Evolutionary conservation across 1,139 yeast species (phyloP).

Genomic region (Kodamaea alishanica): DNA sequence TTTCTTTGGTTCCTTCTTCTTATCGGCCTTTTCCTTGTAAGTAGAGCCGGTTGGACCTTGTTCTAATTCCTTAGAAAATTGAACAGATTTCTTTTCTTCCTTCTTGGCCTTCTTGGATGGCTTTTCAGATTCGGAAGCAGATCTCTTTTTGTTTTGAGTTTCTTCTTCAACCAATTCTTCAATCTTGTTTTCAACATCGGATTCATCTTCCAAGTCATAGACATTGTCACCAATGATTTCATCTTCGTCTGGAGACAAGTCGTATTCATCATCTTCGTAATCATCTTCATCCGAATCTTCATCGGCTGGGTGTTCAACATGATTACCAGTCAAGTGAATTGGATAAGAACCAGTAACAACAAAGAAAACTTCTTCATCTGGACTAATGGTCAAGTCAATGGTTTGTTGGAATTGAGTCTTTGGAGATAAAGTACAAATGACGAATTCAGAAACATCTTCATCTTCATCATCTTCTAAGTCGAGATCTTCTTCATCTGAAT

Average conservation of each 20-base stretch:
- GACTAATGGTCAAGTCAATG: constrained; percentile 82
- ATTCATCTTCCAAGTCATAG: constrained; percentile 56
- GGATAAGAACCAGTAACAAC: constrained; percentile 96
- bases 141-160: constrained; percentile 36
- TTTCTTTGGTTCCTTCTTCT: constrained; percentile 14
- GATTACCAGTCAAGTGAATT: constrained; percentile 90
- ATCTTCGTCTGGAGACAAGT: constrained; percentile 89
- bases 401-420: constrained; percentile 83
- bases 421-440: constrained; percentile 89
- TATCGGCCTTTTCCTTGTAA: constrained; percentile 26
- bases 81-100: constrained; percentile 65
- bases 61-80: constrained; percentile 85
- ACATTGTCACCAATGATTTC: constrained; percentile 50
- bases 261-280: constrained; percentile 68
- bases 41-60: constrained; percentile 80
- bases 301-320: constrained; percentile 90
- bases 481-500: constrained; percentile 54
- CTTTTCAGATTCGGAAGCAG: constrained; percentile 24
- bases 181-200: constrained; percentile 53
- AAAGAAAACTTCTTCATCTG: constrained; percentile 91
- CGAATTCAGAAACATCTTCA: constrained; percentile 66
- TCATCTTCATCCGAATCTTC: constrained; percentile 56
- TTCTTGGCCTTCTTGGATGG: constrained; percentile 42
- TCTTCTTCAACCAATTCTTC: constrained; percentile 61
- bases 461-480: constrained; percentile 55